Percentiles rank a stretch among this genome's conserved stretches.
Evolutionary conservation across 2,329 filamentous ascomycete genomes (phyloP).

Genomic region (Colletotrichum chlorophyti): DNA sequence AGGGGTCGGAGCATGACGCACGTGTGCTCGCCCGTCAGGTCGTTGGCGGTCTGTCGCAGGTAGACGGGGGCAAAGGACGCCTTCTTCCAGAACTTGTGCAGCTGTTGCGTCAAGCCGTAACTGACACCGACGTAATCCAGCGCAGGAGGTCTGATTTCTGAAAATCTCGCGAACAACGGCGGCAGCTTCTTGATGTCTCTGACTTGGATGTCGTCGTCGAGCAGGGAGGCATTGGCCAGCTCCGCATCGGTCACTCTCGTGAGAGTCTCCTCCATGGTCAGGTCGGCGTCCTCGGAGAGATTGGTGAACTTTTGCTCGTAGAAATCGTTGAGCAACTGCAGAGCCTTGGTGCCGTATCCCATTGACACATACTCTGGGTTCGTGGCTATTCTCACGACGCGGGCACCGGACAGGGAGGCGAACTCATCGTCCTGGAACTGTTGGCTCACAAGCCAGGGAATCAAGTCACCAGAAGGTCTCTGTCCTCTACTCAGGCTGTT

Average conservation of each 20-base stretch:
- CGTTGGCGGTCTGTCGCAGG: slow-evolving; percentile 92
- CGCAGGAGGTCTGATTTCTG: slow-evolving; percentile 78
- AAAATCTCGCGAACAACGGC: slow-evolving; percentile 87
- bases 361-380: slow-evolving; percentile 92
- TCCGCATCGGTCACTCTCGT: slow-evolving; percentile 83
- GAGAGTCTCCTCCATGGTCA: slow-evolving; percentile 67
- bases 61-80: slow-evolving; percentile 88
- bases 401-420: slow-evolving; percentile 87
- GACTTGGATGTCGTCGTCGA: slow-evolving; percentile 88
- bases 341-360: slow-evolving; percentile 91
- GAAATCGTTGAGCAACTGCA: slow-evolving; percentile 88
- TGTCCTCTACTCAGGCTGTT: slow-evolving; percentile 89
- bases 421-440: slow-evolving; percentile 99
- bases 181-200: slow-evolving; percentile 92
- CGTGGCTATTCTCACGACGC: slow-evolving; percentile 92
- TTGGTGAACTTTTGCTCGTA: slow-evolving; percentile 93
- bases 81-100: slow-evolving; percentile 98
- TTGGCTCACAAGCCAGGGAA: slow-evolving; percentile 96
- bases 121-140: slow-evolving; percentile 96
- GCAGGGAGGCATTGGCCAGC: slow-evolving; percentile 75
- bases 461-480: slow-evolving; percentile 88
- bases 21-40: slow-evolving; percentile 95
- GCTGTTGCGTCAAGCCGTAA: slow-evolving; percentile 84
- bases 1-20: slow-evolving; percentile 95
- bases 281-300: slow-evolving; percentile 73